phyloP scores from a whole-genome alignment of 192 early-diverging fungal species.

The Rhizophagus clarus region DNA sequence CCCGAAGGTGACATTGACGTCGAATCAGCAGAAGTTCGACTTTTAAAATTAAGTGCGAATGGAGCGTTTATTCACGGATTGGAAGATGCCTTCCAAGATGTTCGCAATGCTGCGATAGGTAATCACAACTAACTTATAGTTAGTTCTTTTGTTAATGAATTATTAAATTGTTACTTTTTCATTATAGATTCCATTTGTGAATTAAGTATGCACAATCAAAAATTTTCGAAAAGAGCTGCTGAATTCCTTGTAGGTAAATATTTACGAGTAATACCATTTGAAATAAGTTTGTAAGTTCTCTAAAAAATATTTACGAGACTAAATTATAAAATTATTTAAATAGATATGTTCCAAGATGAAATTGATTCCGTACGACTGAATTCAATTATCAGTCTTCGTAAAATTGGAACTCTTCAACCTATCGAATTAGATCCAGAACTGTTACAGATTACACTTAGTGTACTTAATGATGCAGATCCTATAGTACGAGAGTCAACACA shows the following conservation, averaged over 20 bases:
- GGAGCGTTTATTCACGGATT: constrained; percentile 96
- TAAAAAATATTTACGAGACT: background rate
- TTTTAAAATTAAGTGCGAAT: constrained; percentile 81
- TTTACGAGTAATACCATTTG: background rate
- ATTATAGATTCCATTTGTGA: constrained; percentile 76
- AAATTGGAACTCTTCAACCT: constrained; percentile 61
- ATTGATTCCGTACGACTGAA: constrained; percentile 82
- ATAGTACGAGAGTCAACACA: constrained; percentile 73
- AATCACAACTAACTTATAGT: constrained; percentile 6
- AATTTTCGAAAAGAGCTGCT: constrained; percentile 73
- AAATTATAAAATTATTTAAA: background rate
- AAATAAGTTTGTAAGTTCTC: background rate
- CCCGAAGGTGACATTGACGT: constrained; percentile 72
- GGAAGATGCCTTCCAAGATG: constrained; percentile 92
- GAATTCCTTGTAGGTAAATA: constrained; percentile 78
- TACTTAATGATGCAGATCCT: constrained; percentile 74
- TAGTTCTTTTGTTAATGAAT: background rate
- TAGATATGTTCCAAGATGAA: constrained; percentile 98
- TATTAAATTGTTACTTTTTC: background rate
- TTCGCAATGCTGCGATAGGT: constrained; percentile 86
- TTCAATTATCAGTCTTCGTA: constrained; percentile 72
- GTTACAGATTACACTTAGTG: constrained; percentile 70
- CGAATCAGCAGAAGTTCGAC: constrained; percentile 63
- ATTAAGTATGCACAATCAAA: constrained; percentile 67
- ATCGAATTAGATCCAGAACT: constrained; percentile 73